Evolutionary conservation across 257 asterid species (phyloP).

Genomic region (Solanum chilense): DNA sequence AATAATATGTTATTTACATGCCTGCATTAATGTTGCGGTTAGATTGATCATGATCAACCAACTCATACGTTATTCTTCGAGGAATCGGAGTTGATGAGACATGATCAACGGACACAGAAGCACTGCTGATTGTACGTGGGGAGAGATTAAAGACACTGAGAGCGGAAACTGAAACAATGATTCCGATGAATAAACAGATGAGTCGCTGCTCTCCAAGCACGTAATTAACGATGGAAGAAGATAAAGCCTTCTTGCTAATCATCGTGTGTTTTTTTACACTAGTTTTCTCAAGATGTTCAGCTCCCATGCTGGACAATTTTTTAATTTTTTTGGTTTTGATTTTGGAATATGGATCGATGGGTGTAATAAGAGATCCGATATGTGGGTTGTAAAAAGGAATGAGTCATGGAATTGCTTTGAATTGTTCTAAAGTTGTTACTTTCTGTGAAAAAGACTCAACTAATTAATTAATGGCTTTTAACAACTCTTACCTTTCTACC

Average conservation of each 20-base stretch:
- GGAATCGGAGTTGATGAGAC: neutral
- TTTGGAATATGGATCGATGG: neutral
- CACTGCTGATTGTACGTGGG: neutral
- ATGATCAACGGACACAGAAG: neutral
- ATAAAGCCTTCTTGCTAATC: neutral
- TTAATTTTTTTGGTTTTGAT: neutral
- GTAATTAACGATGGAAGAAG: conserved; percentile 6
- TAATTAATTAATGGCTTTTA: neutral
- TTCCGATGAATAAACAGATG: conserved; percentile 39
- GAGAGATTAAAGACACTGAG: conserved; percentile 11
- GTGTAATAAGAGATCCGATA: conserved; percentile 5
- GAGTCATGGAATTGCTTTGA: neutral
- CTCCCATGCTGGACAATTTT: conserved; percentile 10
- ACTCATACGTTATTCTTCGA: conserved; percentile 1
- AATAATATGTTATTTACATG: neutral
- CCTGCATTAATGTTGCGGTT: neutral
- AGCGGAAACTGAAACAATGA: conserved; percentile 23
- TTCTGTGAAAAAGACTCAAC: neutral
- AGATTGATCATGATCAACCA: neutral
- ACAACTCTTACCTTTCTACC: neutral
- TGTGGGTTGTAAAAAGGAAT: neutral
- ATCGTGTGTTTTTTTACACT: neutral
- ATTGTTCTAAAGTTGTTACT: neutral
- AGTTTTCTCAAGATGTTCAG: conserved; percentile 15
- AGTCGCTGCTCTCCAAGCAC: conserved; percentile 44